phyloP scores from a whole-genome alignment of 2,329 filamentous ascomycete genomes.

The Aureobasidium leucospermi region DNA sequence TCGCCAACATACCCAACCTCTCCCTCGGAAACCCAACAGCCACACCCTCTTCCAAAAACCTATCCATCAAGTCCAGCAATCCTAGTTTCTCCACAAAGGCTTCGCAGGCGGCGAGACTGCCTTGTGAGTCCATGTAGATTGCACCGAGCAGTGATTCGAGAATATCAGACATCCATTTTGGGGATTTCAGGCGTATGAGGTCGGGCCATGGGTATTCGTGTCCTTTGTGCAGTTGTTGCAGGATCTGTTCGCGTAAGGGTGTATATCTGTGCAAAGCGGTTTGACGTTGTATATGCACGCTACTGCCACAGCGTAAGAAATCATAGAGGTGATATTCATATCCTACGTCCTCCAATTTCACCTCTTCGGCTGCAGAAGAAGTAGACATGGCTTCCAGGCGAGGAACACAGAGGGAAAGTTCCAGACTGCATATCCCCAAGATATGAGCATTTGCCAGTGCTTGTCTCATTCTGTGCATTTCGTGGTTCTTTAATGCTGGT shows the following conservation, averaged over 20 bases:
- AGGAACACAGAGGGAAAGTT: constrained; percentile 37
- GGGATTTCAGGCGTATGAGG: constrained; percentile 56
- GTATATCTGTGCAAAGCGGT: constrained; percentile 41
- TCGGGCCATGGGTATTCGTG: constrained; percentile 67
- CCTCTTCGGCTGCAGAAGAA: not conserved
- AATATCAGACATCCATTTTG: constrained; percentile 78
- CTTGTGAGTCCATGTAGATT: constrained; percentile 69
- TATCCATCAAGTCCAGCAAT: constrained; percentile 54
- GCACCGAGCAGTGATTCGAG: constrained; percentile 76
- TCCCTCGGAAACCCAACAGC: constrained; percentile 58
- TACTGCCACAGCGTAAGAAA: constrained; percentile 25
- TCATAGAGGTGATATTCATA: constrained; percentile 21
- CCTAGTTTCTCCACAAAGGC: constrained; percentile 57
- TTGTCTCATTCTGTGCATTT: constrained; percentile 71
- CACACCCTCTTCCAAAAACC: constrained; percentile 51
- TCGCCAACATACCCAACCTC: constrained; percentile 54
- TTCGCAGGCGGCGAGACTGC: constrained; percentile 53
- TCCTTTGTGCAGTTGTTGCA: constrained; percentile 43
- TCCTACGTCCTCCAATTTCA: constrained; percentile 2
- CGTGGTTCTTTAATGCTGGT: constrained; percentile 41
- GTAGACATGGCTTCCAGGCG: constrained; percentile 2
- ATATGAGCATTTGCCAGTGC: constrained; percentile 75
- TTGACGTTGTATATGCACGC: constrained; percentile 43
- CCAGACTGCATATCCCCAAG: constrained; percentile 68
- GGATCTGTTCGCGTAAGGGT: constrained; percentile 43